A percentile compares a stretch with the other conserved stretches of the same genome.
Evolutionary conservation across 108 stramenopile species (phyloP).

Genomic region (Heterococcus sp.): DNA sequence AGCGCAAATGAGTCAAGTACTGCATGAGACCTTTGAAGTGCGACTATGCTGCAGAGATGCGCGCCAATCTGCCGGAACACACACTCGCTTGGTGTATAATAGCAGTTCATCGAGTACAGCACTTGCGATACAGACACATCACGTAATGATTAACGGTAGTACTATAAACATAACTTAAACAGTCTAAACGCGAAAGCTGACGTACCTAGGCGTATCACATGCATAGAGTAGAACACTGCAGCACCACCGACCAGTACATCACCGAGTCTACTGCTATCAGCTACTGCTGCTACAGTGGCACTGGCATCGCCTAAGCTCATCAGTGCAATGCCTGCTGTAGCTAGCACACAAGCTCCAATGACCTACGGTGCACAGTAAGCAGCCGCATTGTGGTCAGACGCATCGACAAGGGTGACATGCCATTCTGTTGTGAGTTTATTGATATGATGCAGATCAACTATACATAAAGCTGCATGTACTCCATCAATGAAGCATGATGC

Average conservation of each 20-base stretch:
- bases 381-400: no score
- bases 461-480: background rate
- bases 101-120: background rate
- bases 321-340: slow-evolving; percentile 29
- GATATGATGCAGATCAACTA: background rate
- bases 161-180: background rate
- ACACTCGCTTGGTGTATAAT: background rate
- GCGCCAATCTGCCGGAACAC: background rate
- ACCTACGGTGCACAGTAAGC: no score
- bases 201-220: slow-evolving; percentile 38
- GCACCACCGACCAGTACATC: slow-evolving; percentile 21
- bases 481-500: no score
- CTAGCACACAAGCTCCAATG: slow-evolving; percentile 20
- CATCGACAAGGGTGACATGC: no score
- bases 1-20: no score
- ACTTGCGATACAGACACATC: background rate
- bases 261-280: background rate
- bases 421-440: no score
- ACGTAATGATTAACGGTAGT: background rate
- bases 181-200: background rate
- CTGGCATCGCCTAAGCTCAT: slow-evolving; percentile 29
- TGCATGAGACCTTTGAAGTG: no score
- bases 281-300: background rate
- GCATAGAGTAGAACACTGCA: slow-evolving; percentile 41
- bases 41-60: background rate